phyloP scores from a whole-genome alignment of 331 rosid genomes.

The Rosa hybrid region DNA sequence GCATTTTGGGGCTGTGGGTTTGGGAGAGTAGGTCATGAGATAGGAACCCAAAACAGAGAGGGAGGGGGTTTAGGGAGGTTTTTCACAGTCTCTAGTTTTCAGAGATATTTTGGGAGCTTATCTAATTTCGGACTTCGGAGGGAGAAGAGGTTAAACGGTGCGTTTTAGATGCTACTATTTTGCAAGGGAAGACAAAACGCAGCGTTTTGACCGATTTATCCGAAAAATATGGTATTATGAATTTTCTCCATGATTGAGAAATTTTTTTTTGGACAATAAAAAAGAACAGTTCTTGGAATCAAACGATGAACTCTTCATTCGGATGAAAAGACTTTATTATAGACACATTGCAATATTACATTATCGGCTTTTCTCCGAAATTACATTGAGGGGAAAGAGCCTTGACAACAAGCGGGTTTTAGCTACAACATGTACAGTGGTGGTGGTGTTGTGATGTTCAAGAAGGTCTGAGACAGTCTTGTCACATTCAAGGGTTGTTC shows the following conservation, averaged over 20 bases:
- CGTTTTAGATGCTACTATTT: not conserved
- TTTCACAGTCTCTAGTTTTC: not conserved
- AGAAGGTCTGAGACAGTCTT: not conserved
- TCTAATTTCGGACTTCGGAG: conserved; percentile 3
- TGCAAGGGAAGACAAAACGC: not conserved
- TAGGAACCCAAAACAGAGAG: not conserved
- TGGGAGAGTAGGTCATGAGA: conserved; percentile 6
- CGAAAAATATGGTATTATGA: too few relatives aligned
- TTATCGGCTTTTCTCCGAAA: not conserved
- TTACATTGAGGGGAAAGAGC: not conserved
- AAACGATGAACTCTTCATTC: not conserved
- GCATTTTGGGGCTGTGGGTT: conserved; percentile 38
- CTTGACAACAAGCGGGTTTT: not conserved
- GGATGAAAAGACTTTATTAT: not conserved
- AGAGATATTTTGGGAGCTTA: not conserved
- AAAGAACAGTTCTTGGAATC: too few relatives aligned
- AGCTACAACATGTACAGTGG: conserved; percentile 9
- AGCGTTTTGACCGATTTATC: not conserved
- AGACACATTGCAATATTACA: not conserved
- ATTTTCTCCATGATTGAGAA: too few relatives aligned
- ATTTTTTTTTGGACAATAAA: too few relatives aligned
- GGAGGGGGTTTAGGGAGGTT: conserved; percentile 44
- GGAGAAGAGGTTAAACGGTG: not conserved
- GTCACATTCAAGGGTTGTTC: conserved; percentile 1
- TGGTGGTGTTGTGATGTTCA: not conserved